Evolutionary conservation across 1,139 yeast species (phyloP), one percentile per base, ranked within the genome.

Genomic region (Yamadazyma atlantica): DNA sequence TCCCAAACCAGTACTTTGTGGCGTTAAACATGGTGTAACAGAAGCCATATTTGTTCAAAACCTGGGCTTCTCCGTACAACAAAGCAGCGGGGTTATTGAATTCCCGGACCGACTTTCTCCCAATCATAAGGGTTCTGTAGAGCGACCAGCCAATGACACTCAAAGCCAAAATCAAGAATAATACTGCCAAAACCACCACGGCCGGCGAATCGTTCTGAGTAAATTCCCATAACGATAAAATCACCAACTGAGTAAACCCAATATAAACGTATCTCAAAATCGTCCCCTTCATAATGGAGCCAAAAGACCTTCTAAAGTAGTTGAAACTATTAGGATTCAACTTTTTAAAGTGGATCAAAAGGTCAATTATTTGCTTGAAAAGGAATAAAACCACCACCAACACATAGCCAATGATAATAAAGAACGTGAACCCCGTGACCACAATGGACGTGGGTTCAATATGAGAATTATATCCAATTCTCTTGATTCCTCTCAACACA

Each of bases 21-120:
- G 94, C 92, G 47, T 75, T 75, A 55, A 82, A 84, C 88, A 84
- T 84, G n/a, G 92, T 84, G 59, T 85, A 85, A 51, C 85, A 77
- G 59, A 81, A 85, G 0, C 94, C 94, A 54, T 78, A 85, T 54
- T 81, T 82, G 60, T 79, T 73, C 53, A 85, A 71, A 31, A 85
- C 69, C 31, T 64, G 67, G 33, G 77, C 66, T 49, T 85, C 84
- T 47, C 94, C 92, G 53, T 85, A 85, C 35, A 85, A 65, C 37
- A 82, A 59, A 23, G 90, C 90, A 26, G 94, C 94, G 0, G 95
- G 89, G 53, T 85, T 85, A 36, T 77, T 74, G 54, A 71, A 81
- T 36, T 69, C 57, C 32, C 52, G 48, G 34, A 78, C 62, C 0
- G 94, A 85, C 40, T 56, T 57, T 34, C 58, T 66, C 19, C 88